Evolutionary conservation across 1,284 basidiomycete species (phyloP).

Genomic region (Agaricales sp.): DNA sequence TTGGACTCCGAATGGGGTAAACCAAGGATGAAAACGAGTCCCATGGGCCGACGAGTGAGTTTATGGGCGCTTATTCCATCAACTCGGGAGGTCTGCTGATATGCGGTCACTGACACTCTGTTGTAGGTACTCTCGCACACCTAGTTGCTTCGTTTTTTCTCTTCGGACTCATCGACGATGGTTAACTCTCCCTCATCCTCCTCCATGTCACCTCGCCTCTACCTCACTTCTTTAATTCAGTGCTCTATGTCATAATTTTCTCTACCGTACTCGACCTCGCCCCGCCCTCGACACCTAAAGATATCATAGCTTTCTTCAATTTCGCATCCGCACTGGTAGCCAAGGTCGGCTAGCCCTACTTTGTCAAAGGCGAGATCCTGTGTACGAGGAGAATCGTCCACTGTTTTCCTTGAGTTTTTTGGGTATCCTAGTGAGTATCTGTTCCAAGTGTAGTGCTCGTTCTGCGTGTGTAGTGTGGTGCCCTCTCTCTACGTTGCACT

Average conservation of each 20-base stretch:
- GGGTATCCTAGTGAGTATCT: slow-evolving; percentile 71
- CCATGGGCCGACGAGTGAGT: too few species aligned
- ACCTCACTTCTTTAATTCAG: slow-evolving; percentile 30
- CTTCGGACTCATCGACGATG: slow-evolving; percentile 50
- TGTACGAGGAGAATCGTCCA: slow-evolving; percentile 68
- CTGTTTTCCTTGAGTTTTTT: slow-evolving; percentile 67
- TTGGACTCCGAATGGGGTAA: too few species aligned
- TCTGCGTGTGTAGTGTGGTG: not conserved
- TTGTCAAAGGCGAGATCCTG: slow-evolving; percentile 73
- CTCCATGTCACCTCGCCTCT: not conserved
- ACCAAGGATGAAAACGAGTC: too few species aligned
- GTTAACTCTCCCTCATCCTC: slow-evolving; percentile 17
- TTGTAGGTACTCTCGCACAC: not conserved
- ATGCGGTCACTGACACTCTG: not conserved
- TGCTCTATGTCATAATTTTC: slow-evolving; percentile 92
- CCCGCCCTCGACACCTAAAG: slow-evolving; percentile 81
- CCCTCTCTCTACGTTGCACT: too few species aligned
- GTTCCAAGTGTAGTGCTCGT: not conserved
- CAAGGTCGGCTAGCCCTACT: slow-evolving; percentile 91
- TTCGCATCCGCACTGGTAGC: slow-evolving; percentile 75
- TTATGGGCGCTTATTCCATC: too few species aligned
- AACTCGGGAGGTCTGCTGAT: not conserved
- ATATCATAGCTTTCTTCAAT: slow-evolving; percentile 90
- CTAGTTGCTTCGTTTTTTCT: slow-evolving; percentile 43
- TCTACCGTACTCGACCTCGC: slow-evolving; percentile 94